Conservation (phyloP, 495 filamentous ascomycete species). For the Trichoderma virens region DNA sequence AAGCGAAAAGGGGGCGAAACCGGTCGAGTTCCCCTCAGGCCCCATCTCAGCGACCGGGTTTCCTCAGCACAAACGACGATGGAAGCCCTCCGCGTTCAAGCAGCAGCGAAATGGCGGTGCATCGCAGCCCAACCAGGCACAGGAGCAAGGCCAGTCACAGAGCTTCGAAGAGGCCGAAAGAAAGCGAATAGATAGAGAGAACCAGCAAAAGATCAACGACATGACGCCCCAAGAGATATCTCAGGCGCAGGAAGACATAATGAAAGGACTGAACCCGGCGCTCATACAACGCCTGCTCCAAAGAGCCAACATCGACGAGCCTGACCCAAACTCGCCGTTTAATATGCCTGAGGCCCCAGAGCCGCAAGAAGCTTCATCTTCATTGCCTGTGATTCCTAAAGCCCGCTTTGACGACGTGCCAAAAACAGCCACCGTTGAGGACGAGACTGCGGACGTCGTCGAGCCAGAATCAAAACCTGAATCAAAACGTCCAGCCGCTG, state of each 20-base stretch:
- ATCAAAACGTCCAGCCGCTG: constrained; percentile 11
- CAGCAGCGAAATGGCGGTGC: constrained; percentile 43
- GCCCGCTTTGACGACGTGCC: constrained; percentile 19
- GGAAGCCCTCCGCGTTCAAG: constrained; percentile 67
- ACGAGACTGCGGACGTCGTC: constrained; percentile 8
- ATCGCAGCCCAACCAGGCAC: background rate
- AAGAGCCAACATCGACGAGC: constrained; percentile 71
- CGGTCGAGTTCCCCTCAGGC: constrained; percentile 54
- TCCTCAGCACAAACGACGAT: constrained; percentile 74
- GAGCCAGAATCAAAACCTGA: constrained; percentile 22
- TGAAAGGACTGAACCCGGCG: constrained; percentile 57
- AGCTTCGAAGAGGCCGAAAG: constrained; percentile 48
- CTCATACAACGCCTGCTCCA: constrained; percentile 70
- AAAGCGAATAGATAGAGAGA: constrained; percentile 70
- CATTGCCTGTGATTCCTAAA: constrained; percentile 13
- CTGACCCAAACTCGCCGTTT: constrained; percentile 29
- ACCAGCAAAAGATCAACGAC: constrained; percentile 58
- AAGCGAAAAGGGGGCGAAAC: constrained; percentile 32
- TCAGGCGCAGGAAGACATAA: constrained; percentile 64
- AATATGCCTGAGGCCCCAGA: constrained; percentile 18
- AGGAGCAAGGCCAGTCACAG: background rate
- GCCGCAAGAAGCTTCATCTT: constrained; percentile 10
- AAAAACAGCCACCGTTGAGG: constrained; percentile 20
- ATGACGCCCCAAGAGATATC: constrained; percentile 83
- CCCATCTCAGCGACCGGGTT: constrained; percentile 64